These are phyloP conservation scores for Lecanosticta acicola DNA, from an alignment of 2,329 filamentous ascomycete species.

Conservation along the genomic window DNA sequence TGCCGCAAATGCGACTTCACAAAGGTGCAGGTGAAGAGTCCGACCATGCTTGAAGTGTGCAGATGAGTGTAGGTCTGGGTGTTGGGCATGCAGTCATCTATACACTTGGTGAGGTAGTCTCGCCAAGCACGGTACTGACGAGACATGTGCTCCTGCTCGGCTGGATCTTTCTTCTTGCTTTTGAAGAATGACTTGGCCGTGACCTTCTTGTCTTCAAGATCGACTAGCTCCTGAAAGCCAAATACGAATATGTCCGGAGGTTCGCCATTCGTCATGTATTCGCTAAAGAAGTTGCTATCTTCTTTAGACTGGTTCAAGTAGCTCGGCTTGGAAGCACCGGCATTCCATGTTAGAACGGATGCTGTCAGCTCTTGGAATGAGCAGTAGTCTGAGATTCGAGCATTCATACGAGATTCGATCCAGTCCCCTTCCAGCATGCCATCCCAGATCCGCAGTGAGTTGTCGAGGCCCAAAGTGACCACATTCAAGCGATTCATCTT, in stretches of 20 bases:
- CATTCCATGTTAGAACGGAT: slow-evolving; percentile 91
- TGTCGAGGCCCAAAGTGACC: slow-evolving; percentile 80
- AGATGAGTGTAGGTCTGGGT: slow-evolving; percentile 77
- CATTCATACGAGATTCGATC: slow-evolving; percentile 86
- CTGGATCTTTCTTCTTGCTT: slow-evolving; percentile 74
- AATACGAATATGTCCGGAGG: slow-evolving; percentile 89
- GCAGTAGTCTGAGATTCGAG: slow-evolving; percentile 75
- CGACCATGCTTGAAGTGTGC: slow-evolving; percentile 84
- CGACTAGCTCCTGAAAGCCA: slow-evolving; percentile 97
- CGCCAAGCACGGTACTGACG: slow-evolving; percentile 96
- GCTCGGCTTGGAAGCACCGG: slow-evolving; percentile 87
- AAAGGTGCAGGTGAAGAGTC: slow-evolving; percentile 93
- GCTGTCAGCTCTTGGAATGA: slow-evolving; percentile 75
- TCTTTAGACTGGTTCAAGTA: slow-evolving; percentile 65
- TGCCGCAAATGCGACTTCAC: slow-evolving; percentile 73
- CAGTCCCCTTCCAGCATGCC: slow-evolving; percentile 89
- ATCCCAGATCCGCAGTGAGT: slow-evolving; percentile 80
- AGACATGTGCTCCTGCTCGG: slow-evolving; percentile 84
- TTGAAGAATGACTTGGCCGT: slow-evolving; percentile 91
- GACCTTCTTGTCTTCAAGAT: slow-evolving; percentile 93
- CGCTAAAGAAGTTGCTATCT: slow-evolving; percentile 73
- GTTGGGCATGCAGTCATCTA: slow-evolving; percentile 76
- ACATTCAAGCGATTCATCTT: slow-evolving; percentile 79
- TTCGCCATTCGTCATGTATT: slow-evolving; percentile 68
- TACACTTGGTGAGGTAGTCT: slow-evolving; percentile 73